Percentiles rank a stretch among this genome's conserved stretches.
Evolutionary conservation across 192 early-diverging fungal species (phyloP).

Genomic region (Pilobolus umbonatus): DNA sequence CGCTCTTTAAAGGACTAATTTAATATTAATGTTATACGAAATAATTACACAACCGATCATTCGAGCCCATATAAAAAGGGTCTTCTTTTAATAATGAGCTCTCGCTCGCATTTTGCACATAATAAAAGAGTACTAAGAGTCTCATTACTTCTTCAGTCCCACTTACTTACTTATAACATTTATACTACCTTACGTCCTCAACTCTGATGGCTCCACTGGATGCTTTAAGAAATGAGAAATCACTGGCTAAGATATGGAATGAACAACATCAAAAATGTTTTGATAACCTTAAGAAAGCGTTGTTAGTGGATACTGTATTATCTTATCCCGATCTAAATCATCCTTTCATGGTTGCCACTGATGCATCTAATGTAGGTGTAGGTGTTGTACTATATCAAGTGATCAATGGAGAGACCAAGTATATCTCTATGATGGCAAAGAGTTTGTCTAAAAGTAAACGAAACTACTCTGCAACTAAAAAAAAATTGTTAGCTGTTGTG

Average conservation of each 20-base stretch:
- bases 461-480: background rate
- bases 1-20: too few relatives aligned
- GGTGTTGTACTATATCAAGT: constrained; percentile 31
- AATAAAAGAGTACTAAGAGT: too few relatives aligned
- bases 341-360: constrained; percentile 32
- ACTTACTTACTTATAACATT: too few relatives aligned
- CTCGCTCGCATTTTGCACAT: too few relatives aligned
- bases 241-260: constrained; percentile 1
- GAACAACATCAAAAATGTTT: background rate
- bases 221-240: background rate
- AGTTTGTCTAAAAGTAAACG: background rate
- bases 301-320: constrained; percentile 12
- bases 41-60: too few relatives aligned
- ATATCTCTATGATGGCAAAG: background rate
- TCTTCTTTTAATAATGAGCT: too few relatives aligned
- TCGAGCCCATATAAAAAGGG: too few relatives aligned
- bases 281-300: background rate
- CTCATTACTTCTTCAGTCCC: too few relatives aligned
- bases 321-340: constrained; percentile 15
- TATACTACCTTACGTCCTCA: too few relatives aligned
- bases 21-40: too few relatives aligned
- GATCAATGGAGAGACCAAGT: background rate
- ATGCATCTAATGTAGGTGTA: constrained; percentile 35
- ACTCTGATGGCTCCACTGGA: constrained; percentile 25
- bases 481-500: background rate